phyloP scores from a whole-genome alignment of 352 stramenopile species.

The Thalassiosira mediterranea region DNA sequence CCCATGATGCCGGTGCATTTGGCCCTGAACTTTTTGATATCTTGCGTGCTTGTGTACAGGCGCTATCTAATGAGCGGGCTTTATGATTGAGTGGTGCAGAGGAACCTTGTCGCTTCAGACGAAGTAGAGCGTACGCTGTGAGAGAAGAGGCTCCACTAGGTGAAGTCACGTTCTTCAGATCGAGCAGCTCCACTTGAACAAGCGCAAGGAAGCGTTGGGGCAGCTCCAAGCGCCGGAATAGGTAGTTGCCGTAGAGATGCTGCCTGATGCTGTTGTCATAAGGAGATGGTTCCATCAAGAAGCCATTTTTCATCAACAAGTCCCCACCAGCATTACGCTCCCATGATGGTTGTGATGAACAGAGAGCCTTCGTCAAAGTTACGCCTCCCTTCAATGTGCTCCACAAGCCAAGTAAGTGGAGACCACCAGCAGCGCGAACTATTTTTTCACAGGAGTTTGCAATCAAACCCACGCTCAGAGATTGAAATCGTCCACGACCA shows the following conservation, averaged over 20 bases:
- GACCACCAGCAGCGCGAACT: slow-evolving; percentile 61
- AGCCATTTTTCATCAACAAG: slow-evolving; percentile 68
- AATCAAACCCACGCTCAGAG: slow-evolving; percentile 67
- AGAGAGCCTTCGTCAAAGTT: slow-evolving; percentile 76
- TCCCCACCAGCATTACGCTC: slow-evolving; percentile 76
- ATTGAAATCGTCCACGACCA: slow-evolving; percentile 63
- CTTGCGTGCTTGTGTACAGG: slow-evolving; percentile 69
- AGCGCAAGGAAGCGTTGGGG: slow-evolving; percentile 81
- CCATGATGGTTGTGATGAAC: slow-evolving; percentile 78
- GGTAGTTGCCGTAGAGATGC: slow-evolving; percentile 82
- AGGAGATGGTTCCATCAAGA: slow-evolving; percentile 64
- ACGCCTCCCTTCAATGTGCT: slow-evolving; percentile 67
- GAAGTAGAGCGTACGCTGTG: slow-evolving; percentile 79
- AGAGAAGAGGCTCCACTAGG: slow-evolving; percentile 79
- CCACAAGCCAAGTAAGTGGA: slow-evolving; percentile 77
- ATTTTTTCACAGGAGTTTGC: slow-evolving; percentile 68
- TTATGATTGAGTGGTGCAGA: slow-evolving; percentile 77
- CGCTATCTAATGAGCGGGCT: slow-evolving; percentile 76
- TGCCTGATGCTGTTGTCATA: slow-evolving; percentile 80
- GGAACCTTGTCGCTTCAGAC: slow-evolving; percentile 72
- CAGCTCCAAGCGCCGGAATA: slow-evolving; percentile 71
- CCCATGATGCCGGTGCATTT: slow-evolving; percentile 83
- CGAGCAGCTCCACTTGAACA: slow-evolving; percentile 83
- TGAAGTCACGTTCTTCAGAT: slow-evolving; percentile 85
- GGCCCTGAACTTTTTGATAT: slow-evolving; percentile 83